These are phyloP conservation scores for Calonectria leucothoes DNA, from an alignment of 2,329 filamentous ascomycete species.

Conservation along the genomic window DNA sequence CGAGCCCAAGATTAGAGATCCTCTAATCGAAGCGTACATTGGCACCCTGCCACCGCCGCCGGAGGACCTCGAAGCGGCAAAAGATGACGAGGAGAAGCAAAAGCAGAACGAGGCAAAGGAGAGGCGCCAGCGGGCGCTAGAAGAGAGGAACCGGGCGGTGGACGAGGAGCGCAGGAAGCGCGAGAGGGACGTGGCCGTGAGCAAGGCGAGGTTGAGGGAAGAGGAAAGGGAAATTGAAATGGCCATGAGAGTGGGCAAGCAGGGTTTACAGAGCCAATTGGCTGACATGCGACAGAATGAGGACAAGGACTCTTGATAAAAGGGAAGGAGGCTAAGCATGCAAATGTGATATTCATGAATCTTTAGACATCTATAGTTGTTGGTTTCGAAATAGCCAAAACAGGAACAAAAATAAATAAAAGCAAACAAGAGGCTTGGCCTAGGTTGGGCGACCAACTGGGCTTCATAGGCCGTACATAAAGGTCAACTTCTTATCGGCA, in stretches of 20 bases:
- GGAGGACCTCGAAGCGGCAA: constrained; percentile 51
- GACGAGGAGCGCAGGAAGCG: constrained; percentile 72
- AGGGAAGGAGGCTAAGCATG: not conserved
- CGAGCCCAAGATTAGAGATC: constrained; percentile 69
- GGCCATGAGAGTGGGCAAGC: constrained; percentile 77
- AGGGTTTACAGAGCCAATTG: constrained; percentile 73
- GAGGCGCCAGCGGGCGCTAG: constrained; percentile 74
- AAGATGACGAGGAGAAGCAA: constrained; percentile 63
- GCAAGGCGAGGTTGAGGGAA: constrained; percentile 71
- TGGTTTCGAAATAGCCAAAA: too few relatives aligned
- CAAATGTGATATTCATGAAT: constrained; percentile 24
- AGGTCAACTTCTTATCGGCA: constrained; percentile 43
- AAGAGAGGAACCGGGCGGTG: constrained; percentile 71
- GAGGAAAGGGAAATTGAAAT: constrained; percentile 75
- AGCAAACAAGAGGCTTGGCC: not conserved
- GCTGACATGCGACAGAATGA: constrained; percentile 43
- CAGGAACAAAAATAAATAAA: not conserved
- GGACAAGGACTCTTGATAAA: constrained; percentile 31
- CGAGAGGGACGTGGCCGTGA: constrained; percentile 68
- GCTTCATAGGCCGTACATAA: constrained; percentile 39
- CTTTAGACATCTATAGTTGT: not conserved
- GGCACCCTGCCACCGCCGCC: constrained; percentile 71
- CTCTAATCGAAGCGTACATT: constrained; percentile 75
- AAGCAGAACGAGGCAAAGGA: constrained; percentile 63
- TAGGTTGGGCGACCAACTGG: not conserved